These are phyloP conservation scores for Choanephora cucurbitarum DNA, from an alignment of 371 early-diverging fungal genomes.

Conservation along the genomic window DNA sequence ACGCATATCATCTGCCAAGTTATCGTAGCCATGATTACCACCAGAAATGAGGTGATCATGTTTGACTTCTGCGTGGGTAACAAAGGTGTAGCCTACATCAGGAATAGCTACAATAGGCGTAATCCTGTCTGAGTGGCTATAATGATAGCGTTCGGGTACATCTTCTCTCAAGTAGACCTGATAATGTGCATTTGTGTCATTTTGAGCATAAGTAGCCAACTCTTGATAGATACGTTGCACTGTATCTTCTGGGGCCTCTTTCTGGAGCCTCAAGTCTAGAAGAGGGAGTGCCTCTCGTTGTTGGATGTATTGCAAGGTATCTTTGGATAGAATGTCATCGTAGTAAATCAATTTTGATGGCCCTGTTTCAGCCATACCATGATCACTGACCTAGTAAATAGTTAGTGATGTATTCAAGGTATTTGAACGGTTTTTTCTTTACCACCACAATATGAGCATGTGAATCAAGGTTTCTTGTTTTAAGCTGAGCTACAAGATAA, in stretches of 20 bases:
- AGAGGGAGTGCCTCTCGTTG: constrained; percentile 41
- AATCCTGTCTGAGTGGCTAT: constrained; percentile 60
- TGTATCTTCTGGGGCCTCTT: constrained; percentile 32
- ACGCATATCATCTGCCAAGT: constrained; percentile 76
- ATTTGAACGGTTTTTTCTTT: neutral
- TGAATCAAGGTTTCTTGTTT: constrained; percentile 56
- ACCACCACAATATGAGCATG: constrained; percentile 84
- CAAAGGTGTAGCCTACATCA: constrained; percentile 64
- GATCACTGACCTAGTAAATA: constrained; percentile 76
- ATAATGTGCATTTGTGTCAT: constrained; percentile 53
- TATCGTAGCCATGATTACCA: constrained; percentile 91
- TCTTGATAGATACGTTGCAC: constrained; percentile 34
- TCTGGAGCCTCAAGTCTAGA: constrained; percentile 50
- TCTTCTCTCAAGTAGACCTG: constrained; percentile 66
- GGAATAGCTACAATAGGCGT: constrained; percentile 77
- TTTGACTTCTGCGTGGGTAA: constrained; percentile 44
- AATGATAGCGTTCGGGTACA: constrained; percentile 69
- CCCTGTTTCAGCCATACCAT: constrained; percentile 83
- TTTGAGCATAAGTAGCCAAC: constrained; percentile 36
- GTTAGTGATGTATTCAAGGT: neutral
- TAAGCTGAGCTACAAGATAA: constrained; percentile 58
- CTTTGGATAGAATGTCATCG: constrained; percentile 64
- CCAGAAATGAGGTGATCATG: constrained; percentile 29
- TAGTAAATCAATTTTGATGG: constrained; percentile 66
- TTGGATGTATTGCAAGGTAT: constrained; percentile 31